phyloP scores from a whole-genome alignment of 768 basidiomycete genomes.

The Gloeopeniophorella convolvens region DNA sequence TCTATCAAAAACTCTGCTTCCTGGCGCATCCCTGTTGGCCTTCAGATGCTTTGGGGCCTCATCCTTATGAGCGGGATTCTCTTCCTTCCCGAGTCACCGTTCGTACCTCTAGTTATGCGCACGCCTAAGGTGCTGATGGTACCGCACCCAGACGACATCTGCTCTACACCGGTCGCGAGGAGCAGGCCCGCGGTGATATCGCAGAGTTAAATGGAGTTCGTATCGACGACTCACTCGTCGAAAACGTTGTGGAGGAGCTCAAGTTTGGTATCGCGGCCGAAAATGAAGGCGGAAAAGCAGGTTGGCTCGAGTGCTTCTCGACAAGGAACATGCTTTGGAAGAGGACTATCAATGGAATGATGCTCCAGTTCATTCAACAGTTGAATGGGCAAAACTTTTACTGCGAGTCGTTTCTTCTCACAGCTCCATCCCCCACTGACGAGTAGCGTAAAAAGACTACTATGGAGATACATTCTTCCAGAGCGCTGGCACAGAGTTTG shows the following conservation, averaged over 20 bases:
- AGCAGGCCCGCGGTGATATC: constrained; percentile 56
- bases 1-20: constrained; percentile 49
- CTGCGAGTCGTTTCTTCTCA: constrained; percentile 41
- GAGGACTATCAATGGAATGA: constrained; percentile 74
- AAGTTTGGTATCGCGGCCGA: constrained; percentile 59
- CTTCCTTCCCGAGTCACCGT: constrained; percentile 77
- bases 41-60: constrained; percentile 66
- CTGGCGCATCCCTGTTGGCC: constrained; percentile 70
- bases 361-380: constrained; percentile 77
- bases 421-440: not conserved
- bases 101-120: constrained; percentile 22
- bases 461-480: constrained; percentile 80
- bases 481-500: constrained; percentile 58
- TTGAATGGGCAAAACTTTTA: constrained; percentile 79
- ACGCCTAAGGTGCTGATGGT: no score
- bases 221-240: constrained; percentile 49
- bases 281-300: constrained; percentile 75
- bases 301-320: constrained; percentile 75
- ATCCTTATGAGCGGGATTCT: constrained; percentile 63
- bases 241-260: constrained; percentile 57
- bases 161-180: constrained; percentile 47
- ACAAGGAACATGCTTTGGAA: constrained; percentile 61
- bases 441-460: no score
- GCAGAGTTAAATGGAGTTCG: constrained; percentile 61
- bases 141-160: constrained; percentile 51